phyloP scores from a whole-genome alignment of 1,284 basidiomycete genomes.

The Ceratobasidium sp. region DNA sequence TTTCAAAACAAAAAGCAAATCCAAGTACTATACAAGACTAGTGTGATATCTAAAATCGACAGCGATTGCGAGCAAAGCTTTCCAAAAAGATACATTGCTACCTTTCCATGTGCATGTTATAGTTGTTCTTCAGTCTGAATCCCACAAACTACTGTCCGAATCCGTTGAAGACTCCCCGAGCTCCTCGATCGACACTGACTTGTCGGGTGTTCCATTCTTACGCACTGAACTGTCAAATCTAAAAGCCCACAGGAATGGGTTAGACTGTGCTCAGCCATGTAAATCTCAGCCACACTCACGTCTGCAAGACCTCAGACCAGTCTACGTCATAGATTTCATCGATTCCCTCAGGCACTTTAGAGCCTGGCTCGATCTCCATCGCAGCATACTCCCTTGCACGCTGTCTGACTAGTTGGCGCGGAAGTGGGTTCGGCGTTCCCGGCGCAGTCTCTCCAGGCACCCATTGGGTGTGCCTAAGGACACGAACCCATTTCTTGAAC shows the following conservation, averaged over 20 bases:
- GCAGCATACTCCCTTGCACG: conserved; percentile 31
- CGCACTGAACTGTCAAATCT: conserved; percentile 25
- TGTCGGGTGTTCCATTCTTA: background rate
- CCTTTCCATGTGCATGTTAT: background rate
- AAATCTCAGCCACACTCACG: conserved; percentile 8
- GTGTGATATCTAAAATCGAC: background rate
- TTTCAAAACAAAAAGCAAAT: background rate
- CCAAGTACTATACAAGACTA: conserved; percentile 5
- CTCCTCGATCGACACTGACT: conserved; percentile 10
- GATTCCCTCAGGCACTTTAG: conserved; percentile 15
- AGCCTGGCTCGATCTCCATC: conserved; percentile 17
- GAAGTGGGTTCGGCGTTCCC: conserved; percentile 31
- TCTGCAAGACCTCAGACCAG: conserved; percentile 25
- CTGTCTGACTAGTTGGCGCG: conserved; percentile 35
- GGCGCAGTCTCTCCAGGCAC: conserved; percentile 27
- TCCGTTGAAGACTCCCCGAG: conserved; percentile 32
- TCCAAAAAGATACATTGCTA: conserved; percentile 15
- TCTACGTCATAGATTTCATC: conserved; percentile 23
- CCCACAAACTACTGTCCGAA: conserved; percentile 32
- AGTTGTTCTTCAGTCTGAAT: conserved; percentile 14
- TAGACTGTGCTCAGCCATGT: background rate
- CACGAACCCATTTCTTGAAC: conserved; percentile 37
- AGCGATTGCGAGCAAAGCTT: conserved; percentile 3
- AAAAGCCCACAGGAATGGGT: background rate
- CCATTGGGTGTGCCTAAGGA: conserved; percentile 18